Base-by-base conservation (phyloP, 164 flowering plant species). In the Platanus orientalis region DNA sequence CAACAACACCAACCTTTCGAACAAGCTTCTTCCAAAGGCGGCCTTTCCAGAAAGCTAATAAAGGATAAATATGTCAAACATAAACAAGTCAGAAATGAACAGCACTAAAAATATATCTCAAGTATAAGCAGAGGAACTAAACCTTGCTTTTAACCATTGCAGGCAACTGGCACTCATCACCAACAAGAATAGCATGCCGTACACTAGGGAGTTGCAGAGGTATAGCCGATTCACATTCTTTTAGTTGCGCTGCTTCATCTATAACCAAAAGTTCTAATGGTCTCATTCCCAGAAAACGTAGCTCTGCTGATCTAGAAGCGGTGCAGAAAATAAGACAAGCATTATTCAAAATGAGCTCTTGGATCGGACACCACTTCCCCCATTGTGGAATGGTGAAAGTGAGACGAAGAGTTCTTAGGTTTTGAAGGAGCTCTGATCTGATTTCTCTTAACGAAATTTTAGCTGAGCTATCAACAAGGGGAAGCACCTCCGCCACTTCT, bases 211-310 rank as follows among this genome's bases (percentile, higher is more conserved):
- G 75, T 60, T 79, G 87, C 23, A 87, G 64, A 0, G 89, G 80
- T 32, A 84, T 79, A 2, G 67, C 27, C 11, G 87, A 81, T 61
- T 86, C 92, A 68, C 84, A 79, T 61, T 86, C 92, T 58, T 79
- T 86, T 32, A 84, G 58, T 23, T 84, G 92, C 16, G 86, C 82
- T 26, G 92, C 89, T 65, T 86, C 92, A 56, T 87, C 89, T 20
- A 87, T 69, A 13, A 79, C 68, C 50, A 79, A 17, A 57, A 78
- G 13, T 1, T 68, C 48, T 19, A 79, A 39, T 17, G 73, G 78
- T 23, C 52, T 34, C 57, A 63, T 69, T 26, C 10, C 55, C 19
- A 36, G 44, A 3, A 10, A 7, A 4, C 58, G 60, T 28, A 84
- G 47, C 39, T 39, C 57, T 23, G 7, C 50, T 23, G 83, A 77